Conservation (phyloP, 306 rosid genomes). For the Corylus avellana region DNA sequence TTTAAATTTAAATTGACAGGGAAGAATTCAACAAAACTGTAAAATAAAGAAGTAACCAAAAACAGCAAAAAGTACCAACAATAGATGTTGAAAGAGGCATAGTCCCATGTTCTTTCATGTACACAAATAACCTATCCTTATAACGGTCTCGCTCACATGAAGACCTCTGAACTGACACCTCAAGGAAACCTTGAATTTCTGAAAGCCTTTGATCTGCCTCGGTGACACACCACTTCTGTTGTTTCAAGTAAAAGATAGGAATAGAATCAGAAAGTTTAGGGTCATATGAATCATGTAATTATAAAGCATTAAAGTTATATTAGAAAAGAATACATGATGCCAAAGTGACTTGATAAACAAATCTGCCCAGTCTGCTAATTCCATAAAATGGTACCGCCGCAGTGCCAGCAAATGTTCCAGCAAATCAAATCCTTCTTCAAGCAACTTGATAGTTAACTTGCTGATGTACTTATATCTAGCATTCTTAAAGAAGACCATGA, state of each 20-base stretch:
- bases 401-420: conserved; percentile 85
- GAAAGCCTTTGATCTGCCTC: conserved; percentile 79
- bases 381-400: conserved; percentile 92
- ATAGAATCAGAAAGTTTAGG: conserved; percentile 26
- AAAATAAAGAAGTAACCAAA: conserved; percentile 8
- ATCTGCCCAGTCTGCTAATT: conserved; percentile 96
- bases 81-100: conserved; percentile 69
- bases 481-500: conserved; percentile 50
- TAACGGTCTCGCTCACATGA: conserved; percentile 74
- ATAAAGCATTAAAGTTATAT: conserved; percentile 23
- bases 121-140: conserved; percentile 82
- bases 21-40: conserved; percentile 9
- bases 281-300: neutral
- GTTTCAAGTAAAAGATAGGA: conserved; percentile 39
- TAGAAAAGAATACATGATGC: conserved; percentile 64
- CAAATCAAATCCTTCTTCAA: conserved; percentile 86
- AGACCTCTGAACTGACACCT: conserved; percentile 87
- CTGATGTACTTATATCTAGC: conserved; percentile 84
- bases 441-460: conserved; percentile 82
- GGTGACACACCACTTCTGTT: conserved; percentile 78
- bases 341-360: conserved; percentile 85
- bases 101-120: conserved; percentile 67
- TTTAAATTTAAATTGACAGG: conserved; percentile 4
- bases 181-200: conserved; percentile 87
- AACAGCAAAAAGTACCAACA: conserved; percentile 45